Evolutionary conservation across 2,329 filamentous ascomycete genomes (phyloP).

Genomic region (Colletotrichum eremochloae): DNA sequence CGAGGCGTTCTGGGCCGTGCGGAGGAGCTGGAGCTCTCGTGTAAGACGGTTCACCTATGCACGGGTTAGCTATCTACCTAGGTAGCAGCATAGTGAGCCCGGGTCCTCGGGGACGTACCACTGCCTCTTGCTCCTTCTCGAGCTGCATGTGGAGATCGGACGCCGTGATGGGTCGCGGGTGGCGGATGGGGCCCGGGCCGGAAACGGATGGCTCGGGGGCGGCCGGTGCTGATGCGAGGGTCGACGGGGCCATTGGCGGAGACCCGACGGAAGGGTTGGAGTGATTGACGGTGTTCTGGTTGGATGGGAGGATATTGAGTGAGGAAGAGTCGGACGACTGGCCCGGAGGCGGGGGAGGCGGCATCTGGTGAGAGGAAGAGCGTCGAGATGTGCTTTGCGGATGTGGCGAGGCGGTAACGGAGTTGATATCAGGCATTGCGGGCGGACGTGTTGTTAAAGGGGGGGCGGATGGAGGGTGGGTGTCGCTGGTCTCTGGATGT

Average conservation of each 20-base stretch:
- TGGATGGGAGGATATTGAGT: slow-evolving; percentile 70
- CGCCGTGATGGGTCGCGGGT: slow-evolving; percentile 88
- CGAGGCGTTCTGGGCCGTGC: slow-evolving; percentile 76
- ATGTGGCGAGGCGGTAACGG: slow-evolving; percentile 65
- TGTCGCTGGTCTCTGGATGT: slow-evolving; percentile 6
- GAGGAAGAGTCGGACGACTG: slow-evolving; percentile 46
- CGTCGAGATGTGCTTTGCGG: slow-evolving; percentile 59
- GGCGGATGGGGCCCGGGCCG: slow-evolving; percentile 81
- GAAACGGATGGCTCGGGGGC: slow-evolving; percentile 55
- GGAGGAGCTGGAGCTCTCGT: slow-evolving; percentile 87
- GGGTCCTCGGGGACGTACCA: slow-evolving; percentile 68
- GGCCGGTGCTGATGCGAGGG: slow-evolving; percentile 38
- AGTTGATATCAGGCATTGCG: slow-evolving; percentile 69
- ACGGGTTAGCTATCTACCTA: slow-evolving; percentile 21
- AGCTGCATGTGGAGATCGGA: slow-evolving; percentile 90
- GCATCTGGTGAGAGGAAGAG: slow-evolving; percentile 60
- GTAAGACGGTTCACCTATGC: slow-evolving; percentile 89
- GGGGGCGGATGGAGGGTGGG: neutral
- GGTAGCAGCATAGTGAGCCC: neutral
- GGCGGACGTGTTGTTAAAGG: slow-evolving; percentile 8
- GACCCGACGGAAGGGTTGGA: slow-evolving; percentile 50
- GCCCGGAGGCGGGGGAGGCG: slow-evolving; percentile 52
- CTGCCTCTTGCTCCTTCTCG: slow-evolving; percentile 95
- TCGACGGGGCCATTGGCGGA: slow-evolving; percentile 49
- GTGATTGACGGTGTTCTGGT: slow-evolving; percentile 64